Evolutionary conservation across 495 filamentous ascomycete genomes (phyloP).

Genomic region (Podospora sp.): DNA sequence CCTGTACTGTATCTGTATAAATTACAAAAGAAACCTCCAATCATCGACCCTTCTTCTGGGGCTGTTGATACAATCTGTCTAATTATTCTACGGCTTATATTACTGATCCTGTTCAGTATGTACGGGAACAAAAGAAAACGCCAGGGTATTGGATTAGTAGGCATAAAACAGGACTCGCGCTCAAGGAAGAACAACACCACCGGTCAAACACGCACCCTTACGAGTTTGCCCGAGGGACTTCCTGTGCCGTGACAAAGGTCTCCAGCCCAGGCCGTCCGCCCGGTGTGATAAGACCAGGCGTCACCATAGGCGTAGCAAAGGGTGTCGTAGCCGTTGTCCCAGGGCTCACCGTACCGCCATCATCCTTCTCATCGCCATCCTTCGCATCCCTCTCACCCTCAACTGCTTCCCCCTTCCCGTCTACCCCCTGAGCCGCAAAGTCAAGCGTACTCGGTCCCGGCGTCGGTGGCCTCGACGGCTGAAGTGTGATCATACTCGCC

Average conservation of each 20-base stretch:
- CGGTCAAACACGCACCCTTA: neutral
- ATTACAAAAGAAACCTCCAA: neutral
- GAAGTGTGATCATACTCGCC: constrained; percentile 57
- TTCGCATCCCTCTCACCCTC: neutral
- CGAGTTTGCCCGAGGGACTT: neutral
- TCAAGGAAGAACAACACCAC: neutral
- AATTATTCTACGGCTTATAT: neutral
- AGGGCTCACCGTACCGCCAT: neutral
- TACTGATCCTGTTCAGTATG: neutral
- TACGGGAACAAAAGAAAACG: neutral
- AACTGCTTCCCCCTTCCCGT: neutral
- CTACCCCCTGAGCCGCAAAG: neutral
- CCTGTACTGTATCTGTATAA: constrained; percentile 10
- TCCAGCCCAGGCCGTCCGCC: constrained; percentile 15
- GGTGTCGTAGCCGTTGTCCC: constrained; percentile 1
- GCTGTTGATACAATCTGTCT: neutral
- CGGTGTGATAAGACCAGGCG: constrained; percentile 7
- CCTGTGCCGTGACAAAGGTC: constrained; percentile 13
- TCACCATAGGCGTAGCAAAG: constrained; percentile 12
- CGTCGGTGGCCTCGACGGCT: constrained; percentile 16
- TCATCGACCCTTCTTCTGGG: neutral
- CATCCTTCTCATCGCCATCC: neutral
- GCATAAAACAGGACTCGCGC: neutral
- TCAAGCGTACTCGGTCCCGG: constrained; percentile 1
- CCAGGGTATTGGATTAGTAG: neutral